A percentile compares a stretch with the other conserved stretches of the same genome.
These are phyloP conservation scores for Alternaria sp. DNA, from an alignment of 2,329 filamentous ascomycete genomes.

Conservation along the genomic window DNA sequence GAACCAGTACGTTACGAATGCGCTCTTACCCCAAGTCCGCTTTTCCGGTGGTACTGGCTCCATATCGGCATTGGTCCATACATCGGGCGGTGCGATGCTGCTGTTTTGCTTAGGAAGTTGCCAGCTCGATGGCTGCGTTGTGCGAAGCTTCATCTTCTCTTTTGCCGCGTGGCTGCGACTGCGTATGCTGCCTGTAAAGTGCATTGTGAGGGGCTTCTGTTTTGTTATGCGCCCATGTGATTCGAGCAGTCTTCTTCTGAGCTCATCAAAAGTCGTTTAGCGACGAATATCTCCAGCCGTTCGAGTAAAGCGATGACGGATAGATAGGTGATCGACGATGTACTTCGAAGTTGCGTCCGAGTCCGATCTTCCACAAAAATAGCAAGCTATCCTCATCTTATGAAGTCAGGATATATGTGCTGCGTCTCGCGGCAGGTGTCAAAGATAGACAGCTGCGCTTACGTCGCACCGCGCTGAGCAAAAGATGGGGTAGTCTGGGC, in stretches of 20 bases:
- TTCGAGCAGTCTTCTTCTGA: not conserved
- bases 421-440: not conserved
- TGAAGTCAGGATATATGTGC: not conserved
- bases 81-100: conserved; percentile 17
- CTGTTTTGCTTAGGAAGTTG: conserved; percentile 22
- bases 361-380: not conserved
- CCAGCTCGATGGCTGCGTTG: conserved; percentile 19
- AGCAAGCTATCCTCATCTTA: not conserved
- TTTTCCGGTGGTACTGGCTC: conserved; percentile 55
- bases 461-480: not conserved
- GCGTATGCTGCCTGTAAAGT: not conserved
- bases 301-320: not conserved
- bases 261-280: not conserved
- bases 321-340: not conserved
- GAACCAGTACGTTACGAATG: conserved; percentile 56
- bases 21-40: conserved; percentile 53
- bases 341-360: not conserved
- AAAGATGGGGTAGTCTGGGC: not conserved
- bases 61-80: conserved; percentile 54
- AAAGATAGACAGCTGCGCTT: not conserved
- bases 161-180: conserved; percentile 2
- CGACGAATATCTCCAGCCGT: not conserved
- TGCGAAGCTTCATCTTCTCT: conserved; percentile 5
- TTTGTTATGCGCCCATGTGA: not conserved
- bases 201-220: not conserved